Base-by-base conservation (phyloP, 1,139 yeast genomes). In the Blastobotrys capitulatus region DNA sequence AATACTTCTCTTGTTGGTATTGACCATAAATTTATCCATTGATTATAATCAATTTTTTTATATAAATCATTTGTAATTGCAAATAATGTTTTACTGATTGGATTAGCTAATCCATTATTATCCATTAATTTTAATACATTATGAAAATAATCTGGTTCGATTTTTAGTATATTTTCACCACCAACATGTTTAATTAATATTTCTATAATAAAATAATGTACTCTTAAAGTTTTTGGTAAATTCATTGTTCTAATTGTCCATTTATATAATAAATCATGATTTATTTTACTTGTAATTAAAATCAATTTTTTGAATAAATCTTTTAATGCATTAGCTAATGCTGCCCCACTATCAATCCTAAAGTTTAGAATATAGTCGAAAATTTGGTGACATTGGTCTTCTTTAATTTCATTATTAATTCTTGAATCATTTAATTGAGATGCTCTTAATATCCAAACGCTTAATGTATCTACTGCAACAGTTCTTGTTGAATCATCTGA, bases 261-360 rank as follows among this genome's bases (percentile, higher is more conserved):
- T 39, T 65, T 56, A 18, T 77, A 67, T 1, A 59, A 16, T 73
- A 36, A 44, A 5, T 22, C 25, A 22, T 4, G 25, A 3, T 46
- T 44, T 8, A 57, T 47, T 52, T 16, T 56, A 20, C 42, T 54
- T 15, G 76, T 58, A 26, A 80, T 66, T 0, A 63, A 55, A 6
- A 83, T 64, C 43, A 82, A 60, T 55, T 83, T 84, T 3, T 65
- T 56, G 47, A 86, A 74, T 37, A 87, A 62, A 38, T 80, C 85
- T 49, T 73, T 75, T 47, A 86, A 65, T 0, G 94, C 83, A 57
- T 83, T 85, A 6, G 83, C 80, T 34, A 86, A 67, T 0, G 94
- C 82, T 1, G 86, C 80, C 5, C 85, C 82, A 1, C 87, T 78
- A 47, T 81, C 86, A 48, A 80, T 80, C 80, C 89, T 80, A 59